phyloP scores from a whole-genome alignment of 805 yeast genomes.

The Hanseniaspora opuntiae region DNA sequence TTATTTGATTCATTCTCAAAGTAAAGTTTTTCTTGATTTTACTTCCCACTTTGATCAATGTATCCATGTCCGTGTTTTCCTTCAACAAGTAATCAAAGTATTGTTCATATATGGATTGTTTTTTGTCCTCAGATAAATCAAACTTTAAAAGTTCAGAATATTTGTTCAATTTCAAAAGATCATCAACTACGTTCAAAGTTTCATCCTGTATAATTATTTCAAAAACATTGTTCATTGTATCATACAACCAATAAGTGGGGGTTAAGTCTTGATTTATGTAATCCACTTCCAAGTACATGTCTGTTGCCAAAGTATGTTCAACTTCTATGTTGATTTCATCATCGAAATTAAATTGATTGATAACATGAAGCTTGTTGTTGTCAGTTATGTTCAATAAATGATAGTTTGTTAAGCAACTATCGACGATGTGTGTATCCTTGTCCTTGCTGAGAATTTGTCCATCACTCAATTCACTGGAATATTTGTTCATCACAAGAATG shows the following conservation, averaged over 20 bases:
- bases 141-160: constrained; percentile 55
- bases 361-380: constrained; percentile 30
- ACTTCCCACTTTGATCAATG: constrained; percentile 51
- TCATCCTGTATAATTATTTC: constrained; percentile 66
- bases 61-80: constrained; percentile 18
- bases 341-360: constrained; percentile 41
- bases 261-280: constrained; percentile 24
- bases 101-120: constrained; percentile 36
- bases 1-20: constrained; percentile 41
- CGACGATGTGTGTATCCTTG: background rate
- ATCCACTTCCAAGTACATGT: constrained; percentile 41
- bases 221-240: constrained; percentile 39
- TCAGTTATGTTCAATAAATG: constrained; percentile 37
- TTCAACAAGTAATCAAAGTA: constrained; percentile 38
- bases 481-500: constrained; percentile 34
- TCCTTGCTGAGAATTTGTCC: constrained; percentile 25
- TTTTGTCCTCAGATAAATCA: constrained; percentile 25
- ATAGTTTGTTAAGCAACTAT: constrained; percentile 32
- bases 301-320: constrained; percentile 22
- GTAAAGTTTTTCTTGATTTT: constrained; percentile 26
- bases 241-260: constrained; percentile 61
- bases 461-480: constrained; percentile 20
- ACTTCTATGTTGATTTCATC: constrained; percentile 28
- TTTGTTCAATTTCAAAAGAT: constrained; percentile 35
- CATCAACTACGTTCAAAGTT: constrained; percentile 59